Base-by-base conservation (phyloP, 2,329 filamentous ascomycete species). In the Aspergillus ibericus region DNA sequence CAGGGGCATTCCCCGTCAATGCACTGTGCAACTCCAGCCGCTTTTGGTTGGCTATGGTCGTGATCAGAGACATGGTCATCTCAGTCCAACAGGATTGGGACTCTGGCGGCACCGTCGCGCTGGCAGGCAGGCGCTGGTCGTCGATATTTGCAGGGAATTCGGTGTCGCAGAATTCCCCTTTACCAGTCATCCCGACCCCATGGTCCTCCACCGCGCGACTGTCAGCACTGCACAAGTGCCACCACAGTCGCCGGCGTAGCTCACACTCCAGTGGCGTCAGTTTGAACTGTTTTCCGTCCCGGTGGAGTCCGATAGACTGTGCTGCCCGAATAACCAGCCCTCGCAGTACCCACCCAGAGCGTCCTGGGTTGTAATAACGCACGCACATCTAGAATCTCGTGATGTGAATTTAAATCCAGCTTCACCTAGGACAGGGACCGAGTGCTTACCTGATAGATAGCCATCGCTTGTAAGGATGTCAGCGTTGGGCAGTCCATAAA, bases 121-220 rank as follows among this genome's bases (percentile, higher is more conserved):
- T 73, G 0, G 83, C 82, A 4, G 72, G 69, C 1, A 87, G 68
- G 42, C 85, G 82, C 13, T 64, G 68, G 60, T 87, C 85, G 55
- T 86, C 81, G 42, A 86, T 71, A 56, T 87, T 87, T 3, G 60
- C 35, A 1, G 67, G 67, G 2, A 68, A 22, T 1, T 62, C 54
- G 3, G 65, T 64, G 61, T 84, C 82, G 59, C 80, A 82, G 2
- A 75, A 71, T 16, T 55, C 54, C 6, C 64, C 53, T 76, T 76
- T 61, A 78, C 83, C 79, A 1, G 77, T 79, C 1, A 80, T 77
- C 63, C 81, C 80, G 40, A 80, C 80, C 0, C 85, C 85, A 60
- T 86, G 83, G 57, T 86, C 84, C 62, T 87, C 85, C 2, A 81
- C 81, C 1, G 82, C 80, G 49, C 83, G 73, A 80, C 78, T 50